Evolutionary conservation across 2,329 filamentous ascomycete species (phyloP).

Genomic region (Fusarium buxicola): DNA sequence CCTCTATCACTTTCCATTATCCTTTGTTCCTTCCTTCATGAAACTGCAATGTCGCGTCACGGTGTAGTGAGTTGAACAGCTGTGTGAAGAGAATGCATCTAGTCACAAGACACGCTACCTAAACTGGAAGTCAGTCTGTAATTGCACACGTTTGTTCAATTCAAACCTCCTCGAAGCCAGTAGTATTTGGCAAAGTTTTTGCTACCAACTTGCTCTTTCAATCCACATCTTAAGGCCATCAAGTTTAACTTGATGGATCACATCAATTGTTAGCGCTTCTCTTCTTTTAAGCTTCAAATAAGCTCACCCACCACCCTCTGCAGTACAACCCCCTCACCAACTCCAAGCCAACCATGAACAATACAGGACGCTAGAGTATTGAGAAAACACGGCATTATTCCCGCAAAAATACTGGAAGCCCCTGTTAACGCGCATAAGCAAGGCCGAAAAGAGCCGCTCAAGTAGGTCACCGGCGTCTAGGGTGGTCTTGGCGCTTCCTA

Average conservation of each 20-base stretch:
- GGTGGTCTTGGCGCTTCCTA: constrained; percentile 14
- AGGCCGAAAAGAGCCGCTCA: no score
- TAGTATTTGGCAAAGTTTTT: no score
- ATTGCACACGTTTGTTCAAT: no score
- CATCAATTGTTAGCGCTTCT: no score
- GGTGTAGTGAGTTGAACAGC: no score
- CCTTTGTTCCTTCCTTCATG: background rate
- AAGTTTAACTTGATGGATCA: background rate
- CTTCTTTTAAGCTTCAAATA: constrained; percentile 29
- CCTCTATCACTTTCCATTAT: background rate
- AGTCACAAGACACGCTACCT: constrained; percentile 1
- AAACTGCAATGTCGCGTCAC: no score
- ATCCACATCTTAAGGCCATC: background rate
- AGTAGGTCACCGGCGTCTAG: background rate
- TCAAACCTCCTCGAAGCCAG: no score
- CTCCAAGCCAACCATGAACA: no score
- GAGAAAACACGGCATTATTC: constrained; percentile 21
- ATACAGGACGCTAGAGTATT: background rate
- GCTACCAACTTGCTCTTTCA: no score
- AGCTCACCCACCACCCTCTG: constrained; percentile 10
- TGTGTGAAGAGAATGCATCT: background rate
- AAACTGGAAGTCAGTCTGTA: background rate
- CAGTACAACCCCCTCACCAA: background rate
- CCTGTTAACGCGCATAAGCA: background rate
- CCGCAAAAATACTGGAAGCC: constrained; percentile 2